phyloP scores from a whole-genome alignment of 169 alveolate species.

The Cryptosporidium baileyi region DNA sequence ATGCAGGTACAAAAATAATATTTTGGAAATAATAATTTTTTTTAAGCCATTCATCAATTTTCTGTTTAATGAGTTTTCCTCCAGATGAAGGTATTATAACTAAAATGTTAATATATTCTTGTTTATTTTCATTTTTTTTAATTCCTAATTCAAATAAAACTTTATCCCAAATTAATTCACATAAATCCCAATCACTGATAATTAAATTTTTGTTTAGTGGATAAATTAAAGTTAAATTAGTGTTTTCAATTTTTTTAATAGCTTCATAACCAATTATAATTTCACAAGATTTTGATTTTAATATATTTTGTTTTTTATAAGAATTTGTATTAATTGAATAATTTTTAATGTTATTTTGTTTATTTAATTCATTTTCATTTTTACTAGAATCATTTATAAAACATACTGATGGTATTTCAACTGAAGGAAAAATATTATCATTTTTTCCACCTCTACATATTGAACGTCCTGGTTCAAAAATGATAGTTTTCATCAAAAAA shows the following conservation, averaged over 20 bases:
- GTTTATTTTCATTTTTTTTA: not conserved
- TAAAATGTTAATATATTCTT: not conserved
- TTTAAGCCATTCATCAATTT: conserved; percentile 5
- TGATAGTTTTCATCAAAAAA: conserved; percentile 24
- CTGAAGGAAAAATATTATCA: conserved; percentile 11
- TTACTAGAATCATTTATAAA: not conserved
- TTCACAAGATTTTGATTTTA: not conserved
- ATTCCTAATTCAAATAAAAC: conserved; percentile 14
- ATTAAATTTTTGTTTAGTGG: conserved; percentile 22
- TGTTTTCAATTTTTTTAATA: not conserved
- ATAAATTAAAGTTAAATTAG: not conserved
- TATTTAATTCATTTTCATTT: not conserved
- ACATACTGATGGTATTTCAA: conserved; percentile 64
- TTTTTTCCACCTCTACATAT: conserved; percentile 31
- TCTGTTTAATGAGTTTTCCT: conserved; percentile 27
- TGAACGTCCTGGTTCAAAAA: conserved; percentile 50
- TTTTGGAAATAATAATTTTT: not conserved
- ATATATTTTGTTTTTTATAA: too few species aligned
- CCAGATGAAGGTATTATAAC: conserved; percentile 34
- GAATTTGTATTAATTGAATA: not conserved
- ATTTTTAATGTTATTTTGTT: not conserved
- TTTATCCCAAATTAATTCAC: conserved; percentile 54
- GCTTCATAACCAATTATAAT: conserved; percentile 53
- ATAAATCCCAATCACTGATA: conserved; percentile 24
- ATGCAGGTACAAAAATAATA: conserved; percentile 4